These are phyloP conservation scores for Pseudoperonospora humuli DNA, from an alignment of 352 stramenopile genomes.

Conservation along the genomic window DNA sequence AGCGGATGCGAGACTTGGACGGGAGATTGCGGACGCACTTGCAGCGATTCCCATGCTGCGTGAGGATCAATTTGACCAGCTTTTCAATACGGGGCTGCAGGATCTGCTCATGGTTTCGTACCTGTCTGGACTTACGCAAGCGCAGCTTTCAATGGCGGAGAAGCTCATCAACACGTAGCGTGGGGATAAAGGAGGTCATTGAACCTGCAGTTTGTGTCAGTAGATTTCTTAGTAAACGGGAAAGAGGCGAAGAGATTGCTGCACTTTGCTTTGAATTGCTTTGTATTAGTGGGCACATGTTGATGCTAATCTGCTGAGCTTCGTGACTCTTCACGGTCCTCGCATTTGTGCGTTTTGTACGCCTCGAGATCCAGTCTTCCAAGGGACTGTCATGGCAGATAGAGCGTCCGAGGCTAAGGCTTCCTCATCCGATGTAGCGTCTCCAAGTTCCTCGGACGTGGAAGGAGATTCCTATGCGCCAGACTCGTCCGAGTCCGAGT, in stretches of 20 bases:
- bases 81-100: constrained; percentile 95
- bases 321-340: constrained; percentile 12
- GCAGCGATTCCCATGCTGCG: constrained; percentile 90
- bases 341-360: constrained; percentile 6
- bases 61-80: constrained; percentile 92
- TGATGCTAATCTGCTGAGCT: not conserved
- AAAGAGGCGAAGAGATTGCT: constrained; percentile 18
- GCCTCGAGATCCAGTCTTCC: not conserved
- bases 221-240: constrained; percentile 30
- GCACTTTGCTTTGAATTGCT: constrained; percentile 16
- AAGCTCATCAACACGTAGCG: constrained; percentile 92
- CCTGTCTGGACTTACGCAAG: constrained; percentile 94
- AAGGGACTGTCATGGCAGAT: too few relatives aligned
- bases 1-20: constrained; percentile 85
- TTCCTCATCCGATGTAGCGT: too few relatives aligned
- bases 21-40: constrained; percentile 91
- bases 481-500: too few relatives aligned
- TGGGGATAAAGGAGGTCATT: constrained; percentile 6
- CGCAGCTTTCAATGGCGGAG: constrained; percentile 95
- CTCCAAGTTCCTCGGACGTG: too few relatives aligned
- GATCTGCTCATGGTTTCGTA: constrained; percentile 99
- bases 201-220: constrained; percentile 9
- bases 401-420: too few relatives aligned
- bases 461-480: too few relatives aligned
- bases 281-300: not conserved